Base-by-base conservation (phyloP, 2,329 filamentous ascomycete genomes). In the Fusarium sterilihyphosum region DNA sequence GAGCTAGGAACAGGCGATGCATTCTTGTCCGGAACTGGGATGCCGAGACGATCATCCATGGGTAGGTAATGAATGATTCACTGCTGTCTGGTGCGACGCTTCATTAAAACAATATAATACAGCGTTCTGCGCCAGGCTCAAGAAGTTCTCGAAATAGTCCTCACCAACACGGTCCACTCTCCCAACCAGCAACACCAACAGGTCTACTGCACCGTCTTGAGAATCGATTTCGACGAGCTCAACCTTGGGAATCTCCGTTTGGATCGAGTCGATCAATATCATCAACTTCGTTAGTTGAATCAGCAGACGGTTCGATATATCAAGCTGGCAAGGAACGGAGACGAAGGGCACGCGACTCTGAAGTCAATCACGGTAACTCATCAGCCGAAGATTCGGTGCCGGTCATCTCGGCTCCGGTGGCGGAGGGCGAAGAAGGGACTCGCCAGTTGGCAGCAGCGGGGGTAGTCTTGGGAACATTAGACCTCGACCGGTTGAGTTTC, bases 401-500 rank as follows among this genome's bases (percentile, higher is more conserved):
- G 56, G 61, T 61, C 35, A 61, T 70, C 33, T 71, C 74, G 57
- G 77, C 74, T 63, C 74, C 76, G 35, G 61, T 49, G 18, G 56
- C 18, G 20, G 33, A 44, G 24, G 72, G 56, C 10, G 73, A 70
- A 18, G 70, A 78, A 41, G 73, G 74, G 35, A 73, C 77, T 33
- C 73, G 71, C 37, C 77, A 78, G 13, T 65, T 80, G 52, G 79
- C 70, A 37, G 67, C 78, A 64, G 80, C 79, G 12, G 78, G 78
- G 26, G 65, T 80, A 50, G 65, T 77, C 24, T 49, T 82, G 70
- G 81, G 79, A 38, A 77, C 77, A 38, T 71, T 73, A 31, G 77
- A 82, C n/a, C 68, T 83, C 40, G 81, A 83, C 40, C 77, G 80
- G n/a, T 64, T 82, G 59, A 82, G 78, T 57, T 46, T 62, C 52